Conservation (phyloP, 768 basidiomycete species). For the Albatrellus ellisii region DNA sequence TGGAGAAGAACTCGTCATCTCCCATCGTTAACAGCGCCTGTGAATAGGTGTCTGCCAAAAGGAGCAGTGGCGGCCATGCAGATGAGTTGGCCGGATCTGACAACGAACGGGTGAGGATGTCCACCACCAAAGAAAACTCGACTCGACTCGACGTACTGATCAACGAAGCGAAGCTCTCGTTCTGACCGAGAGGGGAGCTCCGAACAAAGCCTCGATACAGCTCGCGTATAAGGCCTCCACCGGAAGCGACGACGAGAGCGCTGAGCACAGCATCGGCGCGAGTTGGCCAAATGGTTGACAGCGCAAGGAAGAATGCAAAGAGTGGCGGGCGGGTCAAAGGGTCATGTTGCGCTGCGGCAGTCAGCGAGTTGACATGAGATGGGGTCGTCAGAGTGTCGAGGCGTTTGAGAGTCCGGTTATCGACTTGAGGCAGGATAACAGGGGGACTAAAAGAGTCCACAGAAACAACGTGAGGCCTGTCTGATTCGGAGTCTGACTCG, state of each 20-base stretch:
- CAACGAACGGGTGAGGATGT: neutral
- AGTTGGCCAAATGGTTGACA: constrained; percentile 48
- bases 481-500: constrained; percentile 19
- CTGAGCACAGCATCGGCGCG: constrained; percentile 45
- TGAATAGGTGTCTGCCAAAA: constrained; percentile 72
- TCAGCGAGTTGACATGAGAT: constrained; percentile 39
- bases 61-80: constrained; percentile 58
- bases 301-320: constrained; percentile 42
- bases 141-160: constrained; percentile 23
- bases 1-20: constrained; percentile 86
- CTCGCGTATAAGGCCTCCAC: constrained; percentile 58
- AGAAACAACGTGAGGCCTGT: constrained; percentile 22
- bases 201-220: constrained; percentile 61
- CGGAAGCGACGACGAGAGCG: constrained; percentile 33
- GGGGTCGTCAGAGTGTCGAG: constrained; percentile 42
- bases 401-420: constrained; percentile 49
- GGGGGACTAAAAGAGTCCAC: constrained; percentile 23
- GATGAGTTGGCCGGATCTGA: constrained; percentile 31
- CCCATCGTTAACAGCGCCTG: constrained; percentile 84
- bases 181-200: constrained; percentile 44
- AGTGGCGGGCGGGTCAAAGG: constrained; percentile 31
- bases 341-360: constrained; percentile 30
- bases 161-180: constrained; percentile 27
- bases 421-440: constrained; percentile 29
- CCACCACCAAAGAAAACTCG: neutral